Base-by-base conservation (phyloP, 1,284 basidiomycete genomes). In the Mycosarcoma maydis region DNA sequence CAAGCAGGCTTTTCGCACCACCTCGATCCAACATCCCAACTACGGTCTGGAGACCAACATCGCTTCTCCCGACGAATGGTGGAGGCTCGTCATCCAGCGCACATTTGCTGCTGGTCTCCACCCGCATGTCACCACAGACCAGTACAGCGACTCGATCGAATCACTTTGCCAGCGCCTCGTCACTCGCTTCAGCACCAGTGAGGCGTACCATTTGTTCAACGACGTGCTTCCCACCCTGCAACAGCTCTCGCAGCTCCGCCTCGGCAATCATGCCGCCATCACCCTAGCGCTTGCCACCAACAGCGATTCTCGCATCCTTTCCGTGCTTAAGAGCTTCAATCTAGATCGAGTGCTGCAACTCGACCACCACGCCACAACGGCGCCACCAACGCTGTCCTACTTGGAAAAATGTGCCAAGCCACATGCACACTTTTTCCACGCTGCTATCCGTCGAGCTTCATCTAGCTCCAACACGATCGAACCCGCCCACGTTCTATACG, bases 51-150 rank as follows among this genome's bases (percentile, higher is more conserved):
- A 55, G 13, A 61, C 57, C 20, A 39, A 38, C 37, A 60, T 73
- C 38, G 40, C 55, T 24, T 53, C 47, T 6, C 73, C 73, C 11
- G 66, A 72, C 32, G 54, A 61, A 26, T 75, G 73, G 73, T 75
- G 73, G 73, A 20, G 33, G 16, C 46, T 64, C 10, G 61, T 75
- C 4, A 70, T 75, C n/a, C 48, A 38, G n/a, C 53, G 51, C 19
- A 72, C 73, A 10, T 73, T 75, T 22, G n/a, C 32, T 2, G 58
- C 52, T 22, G 10, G 43, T 9, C 46, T 48, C 6, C 58, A 64
- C 26, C 30, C 55, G 6, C 16, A 19, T 0, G 13, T 64, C 11
- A 40, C 50, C 6, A 1, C n/a, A 4, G 11, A 52, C 9, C 52
- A 61, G 20, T 59, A 52, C 34, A 20, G 42, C 6, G n/a, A 16